Conservation (phyloP, 176 grass and related monocot species). For the Carex parvula region DNA sequence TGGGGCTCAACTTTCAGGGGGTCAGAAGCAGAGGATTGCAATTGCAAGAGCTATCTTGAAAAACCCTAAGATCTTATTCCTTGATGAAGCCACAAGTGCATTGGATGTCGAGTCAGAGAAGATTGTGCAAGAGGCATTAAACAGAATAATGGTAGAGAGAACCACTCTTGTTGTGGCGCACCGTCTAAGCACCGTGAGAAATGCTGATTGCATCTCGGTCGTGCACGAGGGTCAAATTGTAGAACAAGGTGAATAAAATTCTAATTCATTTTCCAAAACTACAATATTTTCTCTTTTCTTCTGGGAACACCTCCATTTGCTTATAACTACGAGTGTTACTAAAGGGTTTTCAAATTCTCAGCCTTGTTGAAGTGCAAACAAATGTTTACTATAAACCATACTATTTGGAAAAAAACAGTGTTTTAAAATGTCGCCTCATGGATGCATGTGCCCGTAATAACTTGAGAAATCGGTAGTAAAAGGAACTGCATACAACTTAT, state of each 20-base stretch:
- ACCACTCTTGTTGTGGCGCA: slow-evolving; percentile 75
- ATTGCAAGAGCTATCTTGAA: slow-evolving; percentile 90
- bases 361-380: background rate
- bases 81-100: slow-evolving; percentile 95
- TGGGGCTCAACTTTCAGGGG: slow-evolving; percentile 80
- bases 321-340: background rate
- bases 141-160: slow-evolving; percentile 60
- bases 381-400: background rate
- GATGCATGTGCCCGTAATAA: background rate
- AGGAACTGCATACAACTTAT: background rate
- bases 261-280: background rate
- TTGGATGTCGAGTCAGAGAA: slow-evolving; percentile 78
- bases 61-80: slow-evolving; percentile 70
- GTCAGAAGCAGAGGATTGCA: slow-evolving; percentile 87
- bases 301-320: background rate
- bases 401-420: background rate
- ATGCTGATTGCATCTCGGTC: slow-evolving; percentile 66
- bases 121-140: slow-evolving; percentile 74
- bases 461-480: background rate
- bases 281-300: slow-evolving; percentile 7
- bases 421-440: background rate
- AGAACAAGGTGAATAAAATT: slow-evolving; percentile 53
- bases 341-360: background rate
- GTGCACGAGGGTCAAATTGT: slow-evolving; percentile 65
- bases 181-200: slow-evolving; percentile 73